Conservation (phyloP, 148 eudicot genomes). For the Arctostaphylos glauca region DNA sequence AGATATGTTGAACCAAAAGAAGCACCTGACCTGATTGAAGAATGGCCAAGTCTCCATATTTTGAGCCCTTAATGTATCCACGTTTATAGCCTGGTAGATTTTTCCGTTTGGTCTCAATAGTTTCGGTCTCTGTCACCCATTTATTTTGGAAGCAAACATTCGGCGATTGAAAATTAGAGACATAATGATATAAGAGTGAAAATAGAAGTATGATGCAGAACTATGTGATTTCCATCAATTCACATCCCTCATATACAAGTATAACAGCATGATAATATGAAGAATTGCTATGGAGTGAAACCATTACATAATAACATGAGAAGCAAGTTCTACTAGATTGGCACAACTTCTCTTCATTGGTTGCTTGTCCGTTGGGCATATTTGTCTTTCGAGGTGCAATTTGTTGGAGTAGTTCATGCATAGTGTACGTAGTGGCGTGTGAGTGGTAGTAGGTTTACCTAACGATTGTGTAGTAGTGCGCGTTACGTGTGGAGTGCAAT, state of each 20-base stretch:
- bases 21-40: conserved; percentile 92
- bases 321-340: too few species aligned
- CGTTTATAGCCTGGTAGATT: conserved; percentile 76
- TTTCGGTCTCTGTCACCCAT: conserved; percentile 64
- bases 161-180: background rate
- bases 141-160: background rate
- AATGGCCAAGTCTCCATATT: conserved; percentile 79
- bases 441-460: too few species aligned
- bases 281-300: too few species aligned
- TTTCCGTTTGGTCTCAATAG: conserved; percentile 62
- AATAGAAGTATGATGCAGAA: background rate
- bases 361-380: too few species aligned
- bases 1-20: background rate
- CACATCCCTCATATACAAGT: background rate
- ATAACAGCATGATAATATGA: background rate
- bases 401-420: too few species aligned
- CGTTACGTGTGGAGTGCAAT: too few species aligned
- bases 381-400: too few species aligned
- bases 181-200: background rate
- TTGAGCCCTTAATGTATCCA: conserved; percentile 80
- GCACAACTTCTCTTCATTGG: too few species aligned
- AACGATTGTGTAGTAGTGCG: too few species aligned
- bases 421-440: too few species aligned
- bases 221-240: background rate
- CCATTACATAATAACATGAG: background rate